Conservation (phyloP, 345 rosid genomes). For the Durio zibethinus region DNA sequence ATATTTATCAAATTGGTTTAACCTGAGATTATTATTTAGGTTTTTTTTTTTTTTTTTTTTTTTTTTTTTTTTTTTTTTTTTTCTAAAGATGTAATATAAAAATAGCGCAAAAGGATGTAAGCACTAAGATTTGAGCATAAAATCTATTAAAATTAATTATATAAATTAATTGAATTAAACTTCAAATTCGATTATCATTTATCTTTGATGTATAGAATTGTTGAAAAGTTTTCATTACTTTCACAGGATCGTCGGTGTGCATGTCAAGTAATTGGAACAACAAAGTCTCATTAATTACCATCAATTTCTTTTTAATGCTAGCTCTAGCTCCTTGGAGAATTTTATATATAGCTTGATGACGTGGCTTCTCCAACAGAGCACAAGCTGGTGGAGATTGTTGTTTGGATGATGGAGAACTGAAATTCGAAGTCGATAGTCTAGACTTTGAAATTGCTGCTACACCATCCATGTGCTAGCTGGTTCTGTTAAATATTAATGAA, state of each 20-base stretch:
- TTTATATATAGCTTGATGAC: not conserved
- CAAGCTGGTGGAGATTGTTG: slow-evolving; percentile 20
- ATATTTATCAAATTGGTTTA: not conserved
- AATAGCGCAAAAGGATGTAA: too few relatives aligned
- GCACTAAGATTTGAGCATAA: too few relatives aligned
- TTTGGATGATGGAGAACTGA: slow-evolving; percentile 19
- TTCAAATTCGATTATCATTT: too few relatives aligned
- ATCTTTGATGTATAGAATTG: not conserved
- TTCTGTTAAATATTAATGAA: not conserved
- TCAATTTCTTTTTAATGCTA: not conserved
- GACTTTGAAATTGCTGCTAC: slow-evolving; percentile 17
- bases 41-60: too few relatives aligned
- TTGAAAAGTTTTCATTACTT: not conserved
- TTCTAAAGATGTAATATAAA: too few relatives aligned
- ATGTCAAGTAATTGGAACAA: not conserved
- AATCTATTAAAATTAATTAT: too few relatives aligned
- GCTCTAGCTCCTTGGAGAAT: not conserved
- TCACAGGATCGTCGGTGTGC: not conserved
- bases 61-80: too few relatives aligned
- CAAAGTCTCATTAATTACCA: not conserved
- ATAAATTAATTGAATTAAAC: too few relatives aligned
- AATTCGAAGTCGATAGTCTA: slow-evolving; percentile 16
- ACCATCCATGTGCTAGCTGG: slow-evolving; percentile 1
- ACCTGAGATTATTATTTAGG: not conserved
- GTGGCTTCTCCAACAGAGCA: slow-evolving; percentile 4